A percentile compares a stretch with the other conserved stretches of the same genome.
phyloP scores from a whole-genome alignment of 371 early-diverging fungal species.

The Apophysomyces trapeziformis region DNA sequence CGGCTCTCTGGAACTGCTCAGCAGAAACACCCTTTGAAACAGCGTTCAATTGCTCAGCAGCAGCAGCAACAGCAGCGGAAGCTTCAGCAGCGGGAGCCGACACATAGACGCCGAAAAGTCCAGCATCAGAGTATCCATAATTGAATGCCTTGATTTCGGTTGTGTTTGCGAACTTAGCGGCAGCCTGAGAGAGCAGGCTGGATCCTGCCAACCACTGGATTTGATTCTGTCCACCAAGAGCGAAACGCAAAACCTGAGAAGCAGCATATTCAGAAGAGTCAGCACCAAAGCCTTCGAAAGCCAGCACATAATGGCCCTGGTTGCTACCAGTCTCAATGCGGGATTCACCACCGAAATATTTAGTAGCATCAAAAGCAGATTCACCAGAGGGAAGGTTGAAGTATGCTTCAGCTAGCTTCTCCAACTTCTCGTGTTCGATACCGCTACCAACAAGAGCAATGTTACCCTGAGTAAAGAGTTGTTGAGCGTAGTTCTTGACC shows the following conservation, averaged over 20 bases:
- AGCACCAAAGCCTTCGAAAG: constrained; percentile 75
- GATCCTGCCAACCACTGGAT: constrained; percentile 79
- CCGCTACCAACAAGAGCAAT: constrained; percentile 89
- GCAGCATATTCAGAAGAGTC: constrained; percentile 73
- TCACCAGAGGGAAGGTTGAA: constrained; percentile 55
- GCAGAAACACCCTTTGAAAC: constrained; percentile 60
- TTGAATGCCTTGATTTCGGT: constrained; percentile 79
- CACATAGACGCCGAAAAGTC: constrained; percentile 87
- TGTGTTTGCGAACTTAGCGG: constrained; percentile 58
- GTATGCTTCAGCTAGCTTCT: constrained; percentile 62
- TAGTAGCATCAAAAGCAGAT: constrained; percentile 48
- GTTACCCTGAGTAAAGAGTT: constrained; percentile 72
- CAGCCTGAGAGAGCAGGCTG: constrained; percentile 73
- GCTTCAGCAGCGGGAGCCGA: constrained; percentile 68
- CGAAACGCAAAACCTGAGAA: constrained; percentile 76
- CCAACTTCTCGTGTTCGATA: constrained; percentile 74
- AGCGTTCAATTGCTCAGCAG: constrained; percentile 72
- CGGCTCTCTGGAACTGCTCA: constrained; percentile 77
- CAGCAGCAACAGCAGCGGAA: constrained; percentile 66
- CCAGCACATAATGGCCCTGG: constrained; percentile 75
- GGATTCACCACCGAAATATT: constrained; percentile 88
- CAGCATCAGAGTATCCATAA: constrained; percentile 91
- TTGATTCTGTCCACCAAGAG: constrained; percentile 80
- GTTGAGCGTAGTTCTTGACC: constrained; percentile 75
- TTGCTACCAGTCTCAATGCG: constrained; percentile 66